phyloP scores from a whole-genome alignment of 129 eudicot species.

The Solidago caesia region DNA sequence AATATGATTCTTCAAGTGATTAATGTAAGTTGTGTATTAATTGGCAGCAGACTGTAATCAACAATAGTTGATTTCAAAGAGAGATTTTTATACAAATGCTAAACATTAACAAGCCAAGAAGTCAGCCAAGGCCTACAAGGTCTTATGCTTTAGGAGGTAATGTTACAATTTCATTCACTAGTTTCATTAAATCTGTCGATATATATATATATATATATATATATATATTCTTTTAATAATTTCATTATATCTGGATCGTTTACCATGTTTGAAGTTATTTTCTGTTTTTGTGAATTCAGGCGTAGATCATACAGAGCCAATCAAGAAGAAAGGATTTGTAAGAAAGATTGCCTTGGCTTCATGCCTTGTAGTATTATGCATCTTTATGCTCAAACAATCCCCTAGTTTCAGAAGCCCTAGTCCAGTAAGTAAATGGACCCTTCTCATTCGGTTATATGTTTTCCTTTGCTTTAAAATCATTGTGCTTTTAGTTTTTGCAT shows the following conservation, averaged over 20 bases:
- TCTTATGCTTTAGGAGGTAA: conserved; percentile 70
- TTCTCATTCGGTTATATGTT: neutral
- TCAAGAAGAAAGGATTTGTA: conserved; percentile 45
- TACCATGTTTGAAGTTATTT: conserved; percentile 8
- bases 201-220: neutral
- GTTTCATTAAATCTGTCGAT: neutral
- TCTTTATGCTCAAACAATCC: conserved; percentile 62
- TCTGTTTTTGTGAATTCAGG: conserved; percentile 35
- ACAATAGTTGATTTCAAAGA: conserved; percentile 31
- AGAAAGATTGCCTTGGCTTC: conserved; percentile 56
- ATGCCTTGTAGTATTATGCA: conserved; percentile 45
- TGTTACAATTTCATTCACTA: conserved; percentile 7
- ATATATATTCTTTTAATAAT: neutral
- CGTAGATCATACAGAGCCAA: conserved; percentile 64
- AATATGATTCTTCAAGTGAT: conserved; percentile 10
- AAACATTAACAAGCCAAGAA: conserved; percentile 55
- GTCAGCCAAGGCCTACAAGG: conserved; percentile 57
- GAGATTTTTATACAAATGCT: conserved; percentile 44
- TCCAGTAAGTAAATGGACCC: conserved; percentile 39
- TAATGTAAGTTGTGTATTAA: conserved; percentile 11
- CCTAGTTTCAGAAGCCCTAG: conserved; percentile 45
- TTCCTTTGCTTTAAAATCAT: neutral
- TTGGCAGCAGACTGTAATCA: conserved; percentile 26
- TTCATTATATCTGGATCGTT: neutral
- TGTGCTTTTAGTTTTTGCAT: neutral